phyloP scores from a whole-genome alignment of 1,139 yeast species.

The Sugiyamaella paludigena region DNA sequence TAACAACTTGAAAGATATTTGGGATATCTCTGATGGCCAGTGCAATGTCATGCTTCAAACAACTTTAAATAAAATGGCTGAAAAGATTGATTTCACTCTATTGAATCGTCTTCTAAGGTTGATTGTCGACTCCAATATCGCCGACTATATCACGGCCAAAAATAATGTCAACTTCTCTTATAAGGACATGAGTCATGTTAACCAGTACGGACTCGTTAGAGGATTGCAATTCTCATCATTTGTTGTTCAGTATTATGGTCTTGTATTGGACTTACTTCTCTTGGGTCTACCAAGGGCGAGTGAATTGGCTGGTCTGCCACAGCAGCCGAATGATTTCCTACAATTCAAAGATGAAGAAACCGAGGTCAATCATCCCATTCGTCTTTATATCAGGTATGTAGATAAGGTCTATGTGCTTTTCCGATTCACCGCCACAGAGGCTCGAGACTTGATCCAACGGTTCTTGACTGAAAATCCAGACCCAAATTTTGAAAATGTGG shows the following conservation, averaged over 20 bases:
- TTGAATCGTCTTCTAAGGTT: conserved; percentile 77
- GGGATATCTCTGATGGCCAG: conserved; percentile 76
- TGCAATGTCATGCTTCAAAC: conserved; percentile 84
- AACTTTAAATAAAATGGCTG: conserved; percentile 64
- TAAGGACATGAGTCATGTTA: conserved; percentile 94
- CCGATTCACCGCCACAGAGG: conserved; percentile 69
- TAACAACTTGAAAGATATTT: conserved; percentile 70
- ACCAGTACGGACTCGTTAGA: conserved; percentile 80
- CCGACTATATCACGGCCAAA: conserved; percentile 92
- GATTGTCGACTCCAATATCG: conserved; percentile 84
- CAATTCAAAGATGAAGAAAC: conserved; percentile 60
- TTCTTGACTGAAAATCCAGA: conserved; percentile 84
- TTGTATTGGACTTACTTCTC: conserved; percentile 75
- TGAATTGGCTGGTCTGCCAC: conserved; percentile 76
- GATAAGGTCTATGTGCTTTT: conserved; percentile 80
- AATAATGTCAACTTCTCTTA: conserved; percentile 78
- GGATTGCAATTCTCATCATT: conserved; percentile 92
- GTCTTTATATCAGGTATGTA: conserved; percentile 77
- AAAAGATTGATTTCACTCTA: conserved; percentile 83
- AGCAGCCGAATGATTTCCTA: conserved; percentile 69
- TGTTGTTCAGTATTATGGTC: conserved; percentile 84
- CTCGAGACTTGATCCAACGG: conserved; percentile 72
- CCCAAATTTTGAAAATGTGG: conserved; percentile 82
- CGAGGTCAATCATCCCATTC: conserved; percentile 69
- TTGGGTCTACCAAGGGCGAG: conserved; percentile 84